Evolutionary conservation across 257 asterid species (phyloP), one percentile per base, ranked within the genome.

Genomic region (Gentiana dahurica): DNA sequence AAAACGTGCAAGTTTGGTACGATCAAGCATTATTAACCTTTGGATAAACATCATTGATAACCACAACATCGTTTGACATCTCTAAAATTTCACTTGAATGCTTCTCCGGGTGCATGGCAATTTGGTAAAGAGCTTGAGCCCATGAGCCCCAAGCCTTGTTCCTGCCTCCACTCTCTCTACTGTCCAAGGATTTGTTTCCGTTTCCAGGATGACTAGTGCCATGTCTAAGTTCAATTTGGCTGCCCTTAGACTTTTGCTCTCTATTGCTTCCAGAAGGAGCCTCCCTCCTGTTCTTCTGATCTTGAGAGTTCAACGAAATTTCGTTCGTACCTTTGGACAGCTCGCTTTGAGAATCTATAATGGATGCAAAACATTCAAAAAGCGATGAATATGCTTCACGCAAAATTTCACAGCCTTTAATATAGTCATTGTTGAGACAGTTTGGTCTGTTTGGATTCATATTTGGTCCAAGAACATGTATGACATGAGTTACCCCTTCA

Each of bases 381-480:
- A 90, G 84, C 3, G 96, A 82, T 7, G 92, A 65, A 80, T 90
- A 90, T 55, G 98, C 83, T 66, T 84, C 89, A 52, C 79, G 79
- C 68, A 90, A 95, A 54, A 87, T 63, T 72, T 76, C 72, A 76
- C 95, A 77, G 58, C 94, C 96, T 59, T 73, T 59, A 36, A 70
- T 67, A 57, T 90, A 90, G 71, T 90, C 95, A 66, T 71, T 75
- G 59, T 79, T 56, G 39, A 90, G 94, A 72, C 75, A 85, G 68
- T 85, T 81, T 5, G 98, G 95, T 70, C 98, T 83, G 64, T 64
- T 62, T 61, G 94, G 87, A 79, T 87, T 90, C 98, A 90, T 90
- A 68, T 90, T 90, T 67, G 98, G 98, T 69, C 98, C 98, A 66
- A 90, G 89, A 61, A 87, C 95, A 73, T 90, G 98, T 59, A 90